Conservation (phyloP, 345 rosid species). For the Trapa incisa region DNA sequence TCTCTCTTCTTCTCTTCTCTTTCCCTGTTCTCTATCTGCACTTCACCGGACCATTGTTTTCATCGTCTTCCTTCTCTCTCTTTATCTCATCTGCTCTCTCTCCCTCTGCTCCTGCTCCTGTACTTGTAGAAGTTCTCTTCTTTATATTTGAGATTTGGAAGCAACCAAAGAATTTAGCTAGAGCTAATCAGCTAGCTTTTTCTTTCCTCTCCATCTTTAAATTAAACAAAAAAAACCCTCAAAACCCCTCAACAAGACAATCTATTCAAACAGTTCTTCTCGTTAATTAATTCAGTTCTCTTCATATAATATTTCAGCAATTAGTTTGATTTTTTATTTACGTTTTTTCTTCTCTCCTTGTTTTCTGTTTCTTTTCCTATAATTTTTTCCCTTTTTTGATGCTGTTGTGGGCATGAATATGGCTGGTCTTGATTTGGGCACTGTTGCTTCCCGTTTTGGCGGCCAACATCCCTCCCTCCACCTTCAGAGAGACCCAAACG, state of each 20-base stretch:
- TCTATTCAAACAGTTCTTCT: constrained; percentile 3
- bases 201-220: constrained; percentile 5
- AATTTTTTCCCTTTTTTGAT: constrained; percentile 12
- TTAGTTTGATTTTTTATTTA: constrained; percentile 13
- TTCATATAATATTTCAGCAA: not conserved
- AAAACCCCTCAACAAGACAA: constrained; percentile 1
- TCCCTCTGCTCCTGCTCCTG: constrained; percentile 11
- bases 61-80: constrained; percentile 13
- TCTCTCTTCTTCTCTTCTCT: not conserved
- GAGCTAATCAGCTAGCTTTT: not conserved
- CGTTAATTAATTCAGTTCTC: constrained; percentile 3
- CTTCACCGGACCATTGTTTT: not conserved
- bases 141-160: constrained; percentile 10
- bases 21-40: not conserved
- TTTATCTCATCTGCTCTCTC: constrained; percentile 7
- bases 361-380: constrained; percentile 16
- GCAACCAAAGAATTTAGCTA: not conserved
- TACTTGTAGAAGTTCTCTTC: constrained; percentile 7
- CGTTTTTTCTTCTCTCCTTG: constrained; percentile 10
- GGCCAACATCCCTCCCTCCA: constrained; percentile 32
- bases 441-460: constrained; percentile 27
- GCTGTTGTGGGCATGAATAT: constrained; percentile 23
- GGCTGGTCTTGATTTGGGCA: constrained; percentile 64
- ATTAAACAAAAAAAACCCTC: constrained; percentile 10
- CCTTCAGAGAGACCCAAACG: constrained; percentile 25